Evolutionary conservation across 2,329 filamentous ascomycete species (phyloP).

Genomic region (Colletotrichum orchidophilum): DNA sequence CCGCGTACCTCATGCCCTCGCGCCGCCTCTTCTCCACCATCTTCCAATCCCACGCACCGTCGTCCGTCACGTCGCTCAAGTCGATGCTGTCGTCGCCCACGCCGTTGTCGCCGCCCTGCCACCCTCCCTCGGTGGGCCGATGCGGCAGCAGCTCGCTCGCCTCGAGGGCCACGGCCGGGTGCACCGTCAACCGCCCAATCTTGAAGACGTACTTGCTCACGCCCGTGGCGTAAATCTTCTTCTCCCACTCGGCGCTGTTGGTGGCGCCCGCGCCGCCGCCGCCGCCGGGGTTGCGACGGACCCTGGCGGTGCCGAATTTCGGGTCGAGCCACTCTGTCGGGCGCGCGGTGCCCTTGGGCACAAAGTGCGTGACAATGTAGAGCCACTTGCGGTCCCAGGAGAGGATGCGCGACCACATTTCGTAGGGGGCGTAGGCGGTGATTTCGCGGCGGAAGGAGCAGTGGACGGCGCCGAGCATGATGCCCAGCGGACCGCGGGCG

Average conservation of each 20-base stretch:
- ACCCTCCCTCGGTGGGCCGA: slow-evolving; percentile 68
- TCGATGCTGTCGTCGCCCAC: slow-evolving; percentile 51
- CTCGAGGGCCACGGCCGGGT: slow-evolving; percentile 79
- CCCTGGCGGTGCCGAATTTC: slow-evolving; percentile 50
- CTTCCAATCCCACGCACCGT: slow-evolving; percentile 66
- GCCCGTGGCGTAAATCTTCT: slow-evolving; percentile 75
- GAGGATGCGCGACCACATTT: slow-evolving; percentile 77
- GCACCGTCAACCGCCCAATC: slow-evolving; percentile 82
- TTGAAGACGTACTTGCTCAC: slow-evolving; percentile 87
- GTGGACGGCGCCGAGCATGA: slow-evolving; percentile 77
- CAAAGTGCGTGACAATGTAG: slow-evolving; percentile 79
- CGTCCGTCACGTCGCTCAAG: slow-evolving; percentile 45
- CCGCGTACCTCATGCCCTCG: slow-evolving; percentile 63
- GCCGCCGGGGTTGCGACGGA: slow-evolving; percentile 16
- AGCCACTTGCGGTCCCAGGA: slow-evolving; percentile 86
- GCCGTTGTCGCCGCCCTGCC: slow-evolving; percentile 58
- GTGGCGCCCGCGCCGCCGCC: slow-evolving; percentile 49
- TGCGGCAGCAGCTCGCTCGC: slow-evolving; percentile 79
- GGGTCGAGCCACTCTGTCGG: slow-evolving; percentile 64
- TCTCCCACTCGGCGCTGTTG: slow-evolving; percentile 58
- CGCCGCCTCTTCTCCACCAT: slow-evolving; percentile 64
- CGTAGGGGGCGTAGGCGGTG: slow-evolving; percentile 72
- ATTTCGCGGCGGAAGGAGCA: slow-evolving; percentile 82
- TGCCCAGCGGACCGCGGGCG: slow-evolving; percentile 63
- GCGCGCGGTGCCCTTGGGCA: slow-evolving; percentile 67